These are phyloP conservation scores for Lindgomyces ingoldianus DNA, from an alignment of 495 filamentous ascomycete species.

Conservation along the genomic window DNA sequence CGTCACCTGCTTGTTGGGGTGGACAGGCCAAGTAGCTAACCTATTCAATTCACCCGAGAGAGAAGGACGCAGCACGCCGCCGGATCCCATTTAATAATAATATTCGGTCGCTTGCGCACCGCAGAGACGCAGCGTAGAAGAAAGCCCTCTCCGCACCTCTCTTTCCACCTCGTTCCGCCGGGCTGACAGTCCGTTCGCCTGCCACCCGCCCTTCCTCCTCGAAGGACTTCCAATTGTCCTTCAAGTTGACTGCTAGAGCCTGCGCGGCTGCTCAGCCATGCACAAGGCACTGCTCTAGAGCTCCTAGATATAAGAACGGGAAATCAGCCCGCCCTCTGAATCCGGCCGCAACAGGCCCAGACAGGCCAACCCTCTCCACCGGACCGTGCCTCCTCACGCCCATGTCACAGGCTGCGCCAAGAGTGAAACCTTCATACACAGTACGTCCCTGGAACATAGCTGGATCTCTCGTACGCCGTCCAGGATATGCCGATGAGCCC, in stretches of 20 bases:
- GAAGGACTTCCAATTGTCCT: not conserved
- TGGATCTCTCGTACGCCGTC: no score
- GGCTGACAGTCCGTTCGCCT: not conserved
- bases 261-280: not conserved
- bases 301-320: not conserved
- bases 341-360: not conserved
- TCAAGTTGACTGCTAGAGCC: no score
- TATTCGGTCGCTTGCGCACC: constrained; percentile 14
- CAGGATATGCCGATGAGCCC: no score
- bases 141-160: no score
- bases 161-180: not conserved
- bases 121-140: no score
- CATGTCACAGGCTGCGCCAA: not conserved
- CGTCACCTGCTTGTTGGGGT: constrained; percentile 28
- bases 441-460: not conserved
- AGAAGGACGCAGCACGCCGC: constrained; percentile 12
- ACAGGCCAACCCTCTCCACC: not conserved
- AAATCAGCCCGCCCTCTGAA: not conserved
- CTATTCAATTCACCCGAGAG: constrained; percentile 29
- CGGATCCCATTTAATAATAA: constrained; percentile 19
- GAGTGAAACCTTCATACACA: not conserved
- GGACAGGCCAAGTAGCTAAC: constrained; percentile 15
- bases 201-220: not conserved
- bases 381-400: not conserved
- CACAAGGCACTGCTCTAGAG: not conserved